Evolutionary conservation across 1,139 yeast genomes (phyloP).

Genomic region (Sugiyamaella neomexicana): DNA sequence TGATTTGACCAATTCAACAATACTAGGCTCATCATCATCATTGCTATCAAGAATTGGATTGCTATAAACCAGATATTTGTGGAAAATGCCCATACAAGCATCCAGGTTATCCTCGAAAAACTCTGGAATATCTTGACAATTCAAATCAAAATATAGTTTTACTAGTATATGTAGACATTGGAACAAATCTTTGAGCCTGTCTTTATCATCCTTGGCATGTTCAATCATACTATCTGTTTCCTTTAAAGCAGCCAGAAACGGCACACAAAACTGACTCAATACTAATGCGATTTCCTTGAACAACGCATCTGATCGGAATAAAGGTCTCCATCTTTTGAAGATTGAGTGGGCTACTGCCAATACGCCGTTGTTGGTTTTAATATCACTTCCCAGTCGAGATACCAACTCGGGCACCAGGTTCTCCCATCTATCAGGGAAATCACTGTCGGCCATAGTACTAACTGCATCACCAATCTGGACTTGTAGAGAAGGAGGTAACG

Average conservation of each 20-base stretch:
- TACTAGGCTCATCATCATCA: slow-evolving; percentile 75
- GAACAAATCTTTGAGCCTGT: slow-evolving; percentile 55
- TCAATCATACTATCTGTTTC: slow-evolving; percentile 68
- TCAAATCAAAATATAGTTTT: slow-evolving; percentile 87
- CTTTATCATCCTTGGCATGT: slow-evolving; percentile 45
- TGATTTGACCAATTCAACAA: slow-evolving; percentile 72
- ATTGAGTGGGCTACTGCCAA: slow-evolving; percentile 91
- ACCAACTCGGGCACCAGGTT: slow-evolving; percentile 73
- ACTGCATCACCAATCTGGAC: slow-evolving; percentile 93
- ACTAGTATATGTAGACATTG: slow-evolving; percentile 71
- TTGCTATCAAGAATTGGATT: slow-evolving; percentile 53
- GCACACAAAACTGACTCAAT: slow-evolving; percentile 77
- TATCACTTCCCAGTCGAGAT: slow-evolving; percentile 61
- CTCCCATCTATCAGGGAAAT: slow-evolving; percentile 91
- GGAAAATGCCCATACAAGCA: slow-evolving; percentile 75
- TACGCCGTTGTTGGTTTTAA: slow-evolving; percentile 79
- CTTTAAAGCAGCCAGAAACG: slow-evolving; percentile 67
- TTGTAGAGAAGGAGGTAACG: slow-evolving; percentile 72
- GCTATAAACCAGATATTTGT: slow-evolving; percentile 68
- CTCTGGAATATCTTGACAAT: slow-evolving; percentile 97
- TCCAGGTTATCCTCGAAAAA: slow-evolving; percentile 90
- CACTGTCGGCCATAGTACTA: slow-evolving; percentile 90
- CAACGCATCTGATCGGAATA: slow-evolving; percentile 86
- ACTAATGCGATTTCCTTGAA: slow-evolving; percentile 87
- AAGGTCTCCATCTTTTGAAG: slow-evolving; percentile 94